phyloP scores from a whole-genome alignment of 2,329 filamentous ascomycete species.

The Pseudofabraea citricarpa region DNA sequence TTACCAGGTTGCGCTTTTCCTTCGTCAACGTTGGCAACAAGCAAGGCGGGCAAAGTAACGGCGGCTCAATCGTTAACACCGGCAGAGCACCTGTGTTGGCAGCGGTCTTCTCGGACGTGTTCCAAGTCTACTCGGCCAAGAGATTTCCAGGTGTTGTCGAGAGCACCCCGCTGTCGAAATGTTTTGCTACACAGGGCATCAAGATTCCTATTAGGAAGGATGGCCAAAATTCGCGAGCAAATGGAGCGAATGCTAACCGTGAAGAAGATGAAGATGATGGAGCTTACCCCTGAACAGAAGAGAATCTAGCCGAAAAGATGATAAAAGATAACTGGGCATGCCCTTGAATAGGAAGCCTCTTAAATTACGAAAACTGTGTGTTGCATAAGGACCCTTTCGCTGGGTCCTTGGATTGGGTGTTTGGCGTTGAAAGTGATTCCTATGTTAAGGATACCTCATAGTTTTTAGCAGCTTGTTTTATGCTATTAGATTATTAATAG shows the following conservation, averaged over 20 bases:
- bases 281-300: slow-evolving; percentile 9
- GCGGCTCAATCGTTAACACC: slow-evolving; percentile 55
- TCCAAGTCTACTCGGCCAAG: slow-evolving; percentile 94
- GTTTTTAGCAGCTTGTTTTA: no score
- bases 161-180: slow-evolving; percentile 85
- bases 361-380: no score
- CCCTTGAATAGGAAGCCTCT: neutral
- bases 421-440: no score
- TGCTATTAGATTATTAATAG: no score
- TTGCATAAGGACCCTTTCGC: no score
- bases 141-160: slow-evolving; percentile 98
- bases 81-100: slow-evolving; percentile 78
- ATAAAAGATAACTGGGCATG: neutral
- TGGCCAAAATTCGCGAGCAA: slow-evolving; percentile 33
- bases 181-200: slow-evolving; percentile 88
- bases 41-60: slow-evolving; percentile 16
- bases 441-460: no score
- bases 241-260: slow-evolving; percentile 9
- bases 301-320: neutral
- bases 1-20: slow-evolving; percentile 53
- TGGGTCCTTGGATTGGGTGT: no score
- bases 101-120: slow-evolving; percentile 78
- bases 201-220: slow-evolving; percentile 97
- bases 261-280: slow-evolving; percentile 25
- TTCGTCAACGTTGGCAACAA: slow-evolving; percentile 77